A percentile compares a stretch with the other conserved stretches of the same genome.
Evolutionary conservation across 2,329 filamentous ascomycete genomes (phyloP).

Genomic region (Chaetomiaceae sp.): DNA sequence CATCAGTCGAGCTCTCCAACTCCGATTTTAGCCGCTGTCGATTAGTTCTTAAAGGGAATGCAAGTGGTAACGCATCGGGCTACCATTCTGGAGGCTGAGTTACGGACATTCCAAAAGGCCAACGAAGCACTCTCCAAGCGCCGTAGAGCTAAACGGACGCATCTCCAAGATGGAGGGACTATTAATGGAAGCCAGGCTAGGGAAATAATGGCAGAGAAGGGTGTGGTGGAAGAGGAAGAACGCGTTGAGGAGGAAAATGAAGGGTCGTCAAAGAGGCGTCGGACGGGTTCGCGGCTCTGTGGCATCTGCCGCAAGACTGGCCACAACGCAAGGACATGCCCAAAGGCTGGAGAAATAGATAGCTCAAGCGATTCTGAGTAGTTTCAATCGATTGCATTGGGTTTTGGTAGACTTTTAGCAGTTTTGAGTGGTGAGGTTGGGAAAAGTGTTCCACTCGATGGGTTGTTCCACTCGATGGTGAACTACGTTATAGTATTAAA

Average conservation of each 20-base stretch:
- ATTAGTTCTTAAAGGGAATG: constrained; percentile 1
- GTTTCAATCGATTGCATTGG: not conserved
- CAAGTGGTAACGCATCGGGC: not conserved
- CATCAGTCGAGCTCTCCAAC: too few relatives aligned
- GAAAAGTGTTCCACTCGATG: constrained; percentile 1
- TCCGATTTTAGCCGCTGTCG: too few relatives aligned
- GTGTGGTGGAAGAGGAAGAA: constrained; percentile 2
- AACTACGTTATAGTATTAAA: not conserved
- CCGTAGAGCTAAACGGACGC: constrained; percentile 1
- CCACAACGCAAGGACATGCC: not conserved
- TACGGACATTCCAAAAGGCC: not conserved
- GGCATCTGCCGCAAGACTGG: constrained; percentile 2
- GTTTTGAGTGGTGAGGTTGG: not conserved
- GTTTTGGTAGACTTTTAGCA: not conserved
- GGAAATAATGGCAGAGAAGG: constrained; percentile 5
- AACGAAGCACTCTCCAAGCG: constrained; percentile 1
- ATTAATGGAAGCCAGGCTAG: constrained; percentile 3
- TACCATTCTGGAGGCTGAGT: not conserved
- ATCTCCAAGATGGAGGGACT: not conserved
- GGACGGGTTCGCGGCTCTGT: constrained; percentile 3
- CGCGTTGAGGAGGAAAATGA: not conserved
- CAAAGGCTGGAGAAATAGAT: constrained; percentile 1
- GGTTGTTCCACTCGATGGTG: not conserved
- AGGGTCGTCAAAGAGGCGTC: constrained; percentile 6
- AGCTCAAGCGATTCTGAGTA: not conserved